phyloP scores from a whole-genome alignment of 75 land plant species.

The Isoetes taiwanensis region DNA sequence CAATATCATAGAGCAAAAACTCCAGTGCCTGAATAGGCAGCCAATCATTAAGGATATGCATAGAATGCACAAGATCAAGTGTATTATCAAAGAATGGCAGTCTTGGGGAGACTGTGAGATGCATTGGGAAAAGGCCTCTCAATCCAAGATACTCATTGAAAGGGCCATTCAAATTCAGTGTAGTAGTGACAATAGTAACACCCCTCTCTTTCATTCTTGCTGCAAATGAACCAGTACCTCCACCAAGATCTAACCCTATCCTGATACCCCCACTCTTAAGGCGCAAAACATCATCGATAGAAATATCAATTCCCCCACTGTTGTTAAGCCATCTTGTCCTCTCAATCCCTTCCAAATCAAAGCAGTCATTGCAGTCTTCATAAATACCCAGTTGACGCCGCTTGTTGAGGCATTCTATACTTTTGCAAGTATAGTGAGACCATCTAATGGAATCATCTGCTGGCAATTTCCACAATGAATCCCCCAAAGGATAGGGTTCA shows the following conservation, averaged over 20 bases:
- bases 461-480: neutral
- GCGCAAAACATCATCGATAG: neutral
- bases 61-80: neutral
- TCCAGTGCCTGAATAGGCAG: neutral
- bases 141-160: constrained; percentile 1
- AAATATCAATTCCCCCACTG: neutral
- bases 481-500: neutral
- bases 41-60: constrained; percentile 1
- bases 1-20: neutral
- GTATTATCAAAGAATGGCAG: constrained; percentile 1
- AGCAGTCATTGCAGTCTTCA: neutral
- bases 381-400: neutral
- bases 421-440: constrained; percentile 2
- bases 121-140: neutral
- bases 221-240: neutral
- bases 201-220: neutral
- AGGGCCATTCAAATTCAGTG: neutral
- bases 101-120: neutral
- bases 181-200: constrained; percentile 1
- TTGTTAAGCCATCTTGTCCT: neutral
- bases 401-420: constrained; percentile 1
- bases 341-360: neutral
- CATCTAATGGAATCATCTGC: neutral
- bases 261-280: neutral
- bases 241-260: neutral